Percentiles rank a stretch among this genome's conserved stretches.
phyloP scores from a whole-genome alignment of 2,329 filamentous ascomycete genomes.

The Zasmidium cellare region DNA sequence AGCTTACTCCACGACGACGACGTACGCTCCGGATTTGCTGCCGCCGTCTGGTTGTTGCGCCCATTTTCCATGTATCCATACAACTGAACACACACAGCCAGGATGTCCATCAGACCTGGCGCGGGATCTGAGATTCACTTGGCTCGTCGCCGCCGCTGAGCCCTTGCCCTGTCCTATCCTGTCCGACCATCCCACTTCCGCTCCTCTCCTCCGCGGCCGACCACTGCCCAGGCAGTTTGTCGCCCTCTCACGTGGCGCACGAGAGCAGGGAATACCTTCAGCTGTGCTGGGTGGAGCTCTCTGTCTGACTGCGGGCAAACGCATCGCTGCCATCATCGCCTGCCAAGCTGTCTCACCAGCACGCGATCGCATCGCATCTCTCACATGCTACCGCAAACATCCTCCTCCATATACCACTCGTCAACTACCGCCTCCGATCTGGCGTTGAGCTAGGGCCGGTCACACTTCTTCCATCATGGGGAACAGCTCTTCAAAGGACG shows the following conservation, averaged over 20 bases:
- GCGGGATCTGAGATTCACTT: too few relatives aligned
- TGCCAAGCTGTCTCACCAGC: neutral
- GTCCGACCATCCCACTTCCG: neutral
- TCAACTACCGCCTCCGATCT: neutral
- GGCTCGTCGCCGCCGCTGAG: neutral
- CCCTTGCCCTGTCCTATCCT: too few relatives aligned
- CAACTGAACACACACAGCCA: neutral
- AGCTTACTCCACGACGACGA: neutral
- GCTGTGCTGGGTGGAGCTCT: too few relatives aligned
- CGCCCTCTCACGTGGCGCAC: neutral
- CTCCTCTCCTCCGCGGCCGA: neutral
- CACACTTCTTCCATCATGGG: slow-evolving; percentile 39
- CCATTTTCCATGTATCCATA: neutral
- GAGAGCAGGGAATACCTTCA: neutral
- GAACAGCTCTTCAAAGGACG: slow-evolving; percentile 51
- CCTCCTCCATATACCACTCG: neutral
- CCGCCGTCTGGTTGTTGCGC: neutral
- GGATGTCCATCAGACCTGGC: neutral
- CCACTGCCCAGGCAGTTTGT: neutral
- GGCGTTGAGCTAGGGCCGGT: neutral
- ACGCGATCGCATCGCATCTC: neutral
- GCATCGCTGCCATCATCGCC: neutral
- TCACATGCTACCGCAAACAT: neutral
- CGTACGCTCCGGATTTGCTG: neutral
- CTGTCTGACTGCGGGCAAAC: neutral